A percentile compares a stretch with the other conserved stretches of the same genome.
Conservation (phyloP, 83 land plant genomes). For the Thuja plicata region DNA sequence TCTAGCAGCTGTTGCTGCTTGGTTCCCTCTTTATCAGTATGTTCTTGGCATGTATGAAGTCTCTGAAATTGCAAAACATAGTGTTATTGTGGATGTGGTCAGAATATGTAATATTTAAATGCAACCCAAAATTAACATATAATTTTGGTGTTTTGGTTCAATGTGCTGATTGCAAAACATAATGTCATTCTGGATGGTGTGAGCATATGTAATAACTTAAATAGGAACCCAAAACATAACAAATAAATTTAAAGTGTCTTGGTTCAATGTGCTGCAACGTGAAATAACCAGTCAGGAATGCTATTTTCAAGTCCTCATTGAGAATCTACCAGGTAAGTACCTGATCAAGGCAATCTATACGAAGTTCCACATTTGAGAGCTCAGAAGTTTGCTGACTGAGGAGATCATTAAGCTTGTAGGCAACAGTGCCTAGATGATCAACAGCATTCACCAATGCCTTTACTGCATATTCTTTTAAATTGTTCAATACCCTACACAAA, state of each 20-base stretch:
- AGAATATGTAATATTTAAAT: not conserved
- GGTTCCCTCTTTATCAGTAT: conserved; percentile 62
- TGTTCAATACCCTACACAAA: conserved; percentile 71
- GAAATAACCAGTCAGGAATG: not conserved
- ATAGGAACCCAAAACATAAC: not conserved
- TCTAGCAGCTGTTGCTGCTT: conserved; percentile 57
- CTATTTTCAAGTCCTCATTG: not conserved
- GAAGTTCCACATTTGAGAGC: conserved; percentile 56
- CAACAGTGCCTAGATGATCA: conserved; percentile 92
- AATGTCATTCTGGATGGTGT: not conserved
- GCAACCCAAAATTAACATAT: not conserved
- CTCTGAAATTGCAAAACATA: conserved; percentile 31
- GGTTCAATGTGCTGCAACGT: not conserved
- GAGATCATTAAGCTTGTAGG: conserved; percentile 76
- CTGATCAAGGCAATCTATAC: conserved; percentile 63
- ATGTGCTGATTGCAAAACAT: not conserved
- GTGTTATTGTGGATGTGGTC: not conserved
- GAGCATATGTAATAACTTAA: not conserved
- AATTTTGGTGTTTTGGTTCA: not conserved
- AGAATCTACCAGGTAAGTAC: conserved; percentile 22
- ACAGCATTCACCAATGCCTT: conserved; percentile 90
- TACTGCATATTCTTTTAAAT: conserved; percentile 86
- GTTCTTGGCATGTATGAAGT: conserved; percentile 68
- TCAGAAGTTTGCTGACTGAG: conserved; percentile 71
- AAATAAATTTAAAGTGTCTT: not conserved